phyloP scores from a whole-genome alignment of 352 stramenopile genomes.

The Phytopythium delawarense region DNA sequence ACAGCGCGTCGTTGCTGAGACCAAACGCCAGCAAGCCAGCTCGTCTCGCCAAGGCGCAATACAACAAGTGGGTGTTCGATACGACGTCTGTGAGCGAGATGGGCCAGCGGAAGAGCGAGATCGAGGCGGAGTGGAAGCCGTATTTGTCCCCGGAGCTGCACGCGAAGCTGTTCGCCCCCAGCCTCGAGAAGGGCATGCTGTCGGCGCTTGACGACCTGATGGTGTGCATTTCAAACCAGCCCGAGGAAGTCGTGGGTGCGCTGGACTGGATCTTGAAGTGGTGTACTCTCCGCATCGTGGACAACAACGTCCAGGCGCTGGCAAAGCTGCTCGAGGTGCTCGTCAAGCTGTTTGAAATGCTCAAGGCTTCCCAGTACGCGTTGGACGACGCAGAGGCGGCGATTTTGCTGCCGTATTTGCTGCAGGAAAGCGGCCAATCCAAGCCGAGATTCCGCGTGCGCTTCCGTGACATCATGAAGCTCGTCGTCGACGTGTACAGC shows the following conservation, averaged over 20 bases:
- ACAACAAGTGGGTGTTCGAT: slow-evolving; percentile 86
- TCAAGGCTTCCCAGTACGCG: slow-evolving; percentile 59
- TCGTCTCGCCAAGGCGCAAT: slow-evolving; percentile 57
- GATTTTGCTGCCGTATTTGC: slow-evolving; percentile 77
- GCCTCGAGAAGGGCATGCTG: slow-evolving; percentile 83
- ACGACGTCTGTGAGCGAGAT: slow-evolving; percentile 64
- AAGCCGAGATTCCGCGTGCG: slow-evolving; percentile 80
- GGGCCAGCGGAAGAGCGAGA: slow-evolving; percentile 57
- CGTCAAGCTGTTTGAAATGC: slow-evolving; percentile 76
- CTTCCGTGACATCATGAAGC: slow-evolving; percentile 83
- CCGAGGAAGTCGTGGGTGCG: slow-evolving; percentile 56
- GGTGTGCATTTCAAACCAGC: slow-evolving; percentile 54
- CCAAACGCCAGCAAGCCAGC: slow-evolving; percentile 62
- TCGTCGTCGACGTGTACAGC: slow-evolving; percentile 75
- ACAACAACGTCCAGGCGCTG: slow-evolving; percentile 87
- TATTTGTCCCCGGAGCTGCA: slow-evolving; percentile 67
- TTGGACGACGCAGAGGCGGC: slow-evolving; percentile 80
- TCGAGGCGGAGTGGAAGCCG: slow-evolving; percentile 74
- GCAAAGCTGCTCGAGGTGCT: slow-evolving; percentile 80
- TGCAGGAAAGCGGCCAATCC: slow-evolving; percentile 81
- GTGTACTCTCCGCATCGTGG: slow-evolving; percentile 78
- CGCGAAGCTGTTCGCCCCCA: slow-evolving; percentile 73
- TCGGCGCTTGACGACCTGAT: slow-evolving; percentile 72
- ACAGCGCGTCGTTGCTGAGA: slow-evolving; percentile 35
- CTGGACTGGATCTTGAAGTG: slow-evolving; percentile 85